Base-by-base conservation (phyloP, 176 grass and related monocot genomes). In the Bonia amplexicaulis region DNA sequence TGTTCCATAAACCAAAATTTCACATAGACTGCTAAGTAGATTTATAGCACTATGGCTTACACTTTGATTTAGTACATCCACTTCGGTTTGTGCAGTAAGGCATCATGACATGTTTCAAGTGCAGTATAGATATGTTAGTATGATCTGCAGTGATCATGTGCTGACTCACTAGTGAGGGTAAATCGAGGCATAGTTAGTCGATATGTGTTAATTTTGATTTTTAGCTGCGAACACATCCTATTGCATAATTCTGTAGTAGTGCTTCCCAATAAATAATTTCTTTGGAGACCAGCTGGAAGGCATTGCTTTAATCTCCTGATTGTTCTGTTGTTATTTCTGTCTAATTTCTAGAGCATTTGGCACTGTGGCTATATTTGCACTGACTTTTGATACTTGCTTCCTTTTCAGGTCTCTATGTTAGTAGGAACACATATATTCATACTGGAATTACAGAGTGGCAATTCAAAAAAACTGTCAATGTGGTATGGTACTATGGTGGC, bases 401-500 rank as follows among this genome's bases (percentile, higher is more conserved):
- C 35, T 37, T 37, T 73, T 91, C 88, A 98, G 96, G 96, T 84
- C 80, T 98, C 46, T 98, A 98, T 90, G 93, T 98, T 31, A 98
- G 93, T 85, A 90, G 96, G 85, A 98, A 98, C 89, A 98, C 96
- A 42, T 95, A 95, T 79, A 95, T 98, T 85, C 91, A 95, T 86
- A 89, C 96, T 44, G 96, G 96, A 77, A 82, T 92, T 89, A 88
- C 93, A 69, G 96, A 98, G 81, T 98, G 93, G 90, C 90, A 95
- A 71, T 90, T 92, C 75, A 98, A 90, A 86, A 98, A 98, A 87
- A 94, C 92, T 85, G 93, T 98, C 64, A 92, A 95, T 90, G 93
- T 95, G 91, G 96, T 98, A 98, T 90, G 39, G 10, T 70, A 70
- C 19, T 25, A 70, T 70, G 89, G 58, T 92, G 45, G 52, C 33